These are phyloP conservation scores for Endothia cerciana DNA, from an alignment of 2,329 filamentous ascomycete species.

Conservation along the genomic window DNA sequence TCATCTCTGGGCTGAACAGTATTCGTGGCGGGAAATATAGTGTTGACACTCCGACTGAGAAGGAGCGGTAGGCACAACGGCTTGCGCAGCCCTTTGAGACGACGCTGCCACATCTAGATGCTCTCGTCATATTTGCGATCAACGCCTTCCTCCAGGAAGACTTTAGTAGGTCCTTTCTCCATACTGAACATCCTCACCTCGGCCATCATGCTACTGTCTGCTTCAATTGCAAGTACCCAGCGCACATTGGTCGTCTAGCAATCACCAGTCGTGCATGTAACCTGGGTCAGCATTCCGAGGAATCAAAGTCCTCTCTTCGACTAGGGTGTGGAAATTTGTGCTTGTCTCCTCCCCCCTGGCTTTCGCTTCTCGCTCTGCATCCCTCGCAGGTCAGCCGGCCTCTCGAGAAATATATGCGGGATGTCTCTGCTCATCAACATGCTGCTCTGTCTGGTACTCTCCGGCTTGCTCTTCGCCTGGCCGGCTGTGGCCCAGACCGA, in stretches of 20 bases:
- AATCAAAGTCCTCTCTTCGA: not conserved
- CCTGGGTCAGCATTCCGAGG: not conserved
- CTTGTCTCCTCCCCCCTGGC: not conserved
- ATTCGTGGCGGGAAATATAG: not conserved
- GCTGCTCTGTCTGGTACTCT: slow-evolving; percentile 8
- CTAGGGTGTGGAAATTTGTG: not conserved
- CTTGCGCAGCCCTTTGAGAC: not conserved
- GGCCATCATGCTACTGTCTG: too few relatives aligned
- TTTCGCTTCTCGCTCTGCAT: not conserved
- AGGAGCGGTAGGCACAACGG: not conserved
- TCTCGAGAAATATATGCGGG: not conserved
- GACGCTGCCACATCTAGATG: not conserved
- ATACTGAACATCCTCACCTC: not conserved
- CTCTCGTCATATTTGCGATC: not conserved
- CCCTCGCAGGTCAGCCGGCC: not conserved
- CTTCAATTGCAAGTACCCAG: not conserved
- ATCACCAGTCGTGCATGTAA: not conserved
- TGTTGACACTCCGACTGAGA: not conserved
- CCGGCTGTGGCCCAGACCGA: slow-evolving; percentile 17
- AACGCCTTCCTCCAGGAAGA: not conserved
- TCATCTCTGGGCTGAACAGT: not conserved
- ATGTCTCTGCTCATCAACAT: slow-evolving; percentile 14
- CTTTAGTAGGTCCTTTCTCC: not conserved
- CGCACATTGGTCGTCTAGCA: not conserved
- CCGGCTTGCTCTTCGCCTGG: slow-evolving; percentile 13